phyloP scores from a whole-genome alignment of 768 basidiomycete species.

The Grammothele lineata region DNA sequence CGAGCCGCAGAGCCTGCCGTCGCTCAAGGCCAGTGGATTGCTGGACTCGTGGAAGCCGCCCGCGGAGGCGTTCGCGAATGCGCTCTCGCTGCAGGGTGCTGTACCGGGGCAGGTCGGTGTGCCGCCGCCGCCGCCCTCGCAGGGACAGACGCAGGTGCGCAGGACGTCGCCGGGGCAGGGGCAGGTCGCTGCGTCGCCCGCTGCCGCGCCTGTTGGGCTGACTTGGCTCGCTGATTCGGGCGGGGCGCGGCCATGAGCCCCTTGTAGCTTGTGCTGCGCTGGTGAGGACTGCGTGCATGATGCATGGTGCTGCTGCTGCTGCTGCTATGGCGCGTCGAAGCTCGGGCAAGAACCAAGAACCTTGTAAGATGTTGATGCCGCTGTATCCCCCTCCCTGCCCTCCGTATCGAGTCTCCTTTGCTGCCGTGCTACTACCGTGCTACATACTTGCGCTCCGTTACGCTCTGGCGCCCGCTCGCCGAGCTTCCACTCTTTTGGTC shows the following conservation, averaged over 20 bases:
- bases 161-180: neutral
- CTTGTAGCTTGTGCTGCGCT: too few relatives aligned
- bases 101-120: neutral
- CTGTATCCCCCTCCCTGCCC: neutral
- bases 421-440: neutral
- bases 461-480: too few relatives aligned
- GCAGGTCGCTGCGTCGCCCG: conserved; percentile 1
- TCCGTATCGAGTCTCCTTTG: neutral
- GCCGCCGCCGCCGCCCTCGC: too few relatives aligned
- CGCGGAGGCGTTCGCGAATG: conserved; percentile 20
- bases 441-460: too few relatives aligned
- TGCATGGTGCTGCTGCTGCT: too few relatives aligned
- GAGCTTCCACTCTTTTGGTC: too few relatives aligned
- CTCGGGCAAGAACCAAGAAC: too few relatives aligned
- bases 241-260: neutral
- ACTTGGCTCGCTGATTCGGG: conserved; percentile 48
- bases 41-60: conserved; percentile 44
- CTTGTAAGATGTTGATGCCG: neutral
- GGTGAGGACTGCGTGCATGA: too few relatives aligned
- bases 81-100: conserved; percentile 15
- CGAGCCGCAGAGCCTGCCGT: conserved; percentile 49
- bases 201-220: conserved; percentile 50
- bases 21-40: conserved; percentile 70
- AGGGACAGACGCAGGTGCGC: too few relatives aligned
- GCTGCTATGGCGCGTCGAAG: too few relatives aligned